Evolutionary conservation across 257 asterid genomes (phyloP).

Genomic region (Solanum pinnatisectum): DNA sequence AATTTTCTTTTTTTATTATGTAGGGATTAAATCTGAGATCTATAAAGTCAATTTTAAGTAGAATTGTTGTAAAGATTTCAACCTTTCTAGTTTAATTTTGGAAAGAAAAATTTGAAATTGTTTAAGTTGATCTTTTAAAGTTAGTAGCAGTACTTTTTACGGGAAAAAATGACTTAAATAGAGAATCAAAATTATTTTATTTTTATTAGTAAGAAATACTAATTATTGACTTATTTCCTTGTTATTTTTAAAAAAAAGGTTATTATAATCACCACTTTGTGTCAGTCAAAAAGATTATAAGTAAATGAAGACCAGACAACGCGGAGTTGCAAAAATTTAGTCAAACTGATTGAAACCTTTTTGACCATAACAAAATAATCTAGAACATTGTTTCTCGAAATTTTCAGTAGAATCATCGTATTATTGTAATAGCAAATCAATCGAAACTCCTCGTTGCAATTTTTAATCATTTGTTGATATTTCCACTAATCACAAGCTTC

Average conservation of each 20-base stretch:
- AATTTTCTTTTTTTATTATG: too few relatives aligned
- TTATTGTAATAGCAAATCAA: neutral
- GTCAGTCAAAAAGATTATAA: neutral
- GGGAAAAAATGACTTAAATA: neutral
- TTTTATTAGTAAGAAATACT: neutral
- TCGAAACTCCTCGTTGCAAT: neutral
- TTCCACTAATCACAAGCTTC: neutral
- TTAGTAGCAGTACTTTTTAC: neutral
- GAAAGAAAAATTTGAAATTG: neutral
- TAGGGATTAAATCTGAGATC: too few relatives aligned
- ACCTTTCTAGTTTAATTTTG: neutral
- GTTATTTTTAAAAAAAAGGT: too few relatives aligned
- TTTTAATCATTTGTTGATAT: neutral
- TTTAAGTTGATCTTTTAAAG: neutral
- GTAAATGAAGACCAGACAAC: neutral
- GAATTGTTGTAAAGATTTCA: neutral
- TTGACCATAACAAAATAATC: neutral
- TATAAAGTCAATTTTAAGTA: neutral
- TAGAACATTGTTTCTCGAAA: neutral
- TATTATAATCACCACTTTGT: neutral
- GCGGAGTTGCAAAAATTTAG: neutral
- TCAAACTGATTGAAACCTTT: neutral
- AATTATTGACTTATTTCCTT: neutral
- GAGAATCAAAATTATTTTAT: neutral
- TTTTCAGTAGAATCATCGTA: neutral